Conservation (phyloP, 1,139 yeast genomes). For the Candida pseudoviswanathii region DNA sequence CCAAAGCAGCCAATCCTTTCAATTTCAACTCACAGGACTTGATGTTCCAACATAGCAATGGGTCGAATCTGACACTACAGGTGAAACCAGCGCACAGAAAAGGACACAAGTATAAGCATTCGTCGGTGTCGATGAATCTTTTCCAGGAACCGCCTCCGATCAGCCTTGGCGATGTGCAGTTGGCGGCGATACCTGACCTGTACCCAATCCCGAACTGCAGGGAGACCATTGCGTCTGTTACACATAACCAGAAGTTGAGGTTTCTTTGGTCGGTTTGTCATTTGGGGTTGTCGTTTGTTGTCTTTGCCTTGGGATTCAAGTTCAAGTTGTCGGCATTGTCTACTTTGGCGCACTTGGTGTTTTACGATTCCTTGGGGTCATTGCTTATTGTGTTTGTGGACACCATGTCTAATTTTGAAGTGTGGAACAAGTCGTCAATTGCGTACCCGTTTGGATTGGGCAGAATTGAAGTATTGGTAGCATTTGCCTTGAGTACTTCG, state of each 20-base stretch:
- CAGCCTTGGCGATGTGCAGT: conserved; percentile 51
- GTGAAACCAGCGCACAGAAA: conserved; percentile 74
- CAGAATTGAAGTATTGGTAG: conserved; percentile 81
- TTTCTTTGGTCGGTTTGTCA: conserved; percentile 71
- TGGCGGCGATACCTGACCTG: conserved; percentile 73
- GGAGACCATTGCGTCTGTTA: conserved; percentile 63
- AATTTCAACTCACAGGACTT: conserved; percentile 49
- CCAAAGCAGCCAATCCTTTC: conserved; percentile 38
- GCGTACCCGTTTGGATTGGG: conserved; percentile 92
- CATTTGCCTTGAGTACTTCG: conserved; percentile 84
- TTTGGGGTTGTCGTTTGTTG: conserved; percentile 51
- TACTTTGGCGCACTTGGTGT: conserved; percentile 82
- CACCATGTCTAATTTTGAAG: conserved; percentile 84
- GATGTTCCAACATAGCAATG: conserved; percentile 25
- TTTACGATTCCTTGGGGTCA: conserved; percentile 86
- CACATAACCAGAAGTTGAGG: conserved; percentile 54
- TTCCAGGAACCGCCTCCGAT: conserved; percentile 86
- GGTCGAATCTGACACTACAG: conserved; percentile 30
- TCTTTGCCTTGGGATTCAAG: conserved; percentile 63
- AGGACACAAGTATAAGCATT: conserved; percentile 94
- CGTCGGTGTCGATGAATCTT: conserved; percentile 95
- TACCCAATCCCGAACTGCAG: conserved; percentile 74
- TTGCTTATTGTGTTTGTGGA: conserved; percentile 71
- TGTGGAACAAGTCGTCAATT: conserved; percentile 84
- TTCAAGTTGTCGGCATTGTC: conserved; percentile 64